A percentile compares a stretch with the other conserved stretches of the same genome.
phyloP scores from a whole-genome alignment of 169 alveolate species.

The Plasmodium vinckei region DNA sequence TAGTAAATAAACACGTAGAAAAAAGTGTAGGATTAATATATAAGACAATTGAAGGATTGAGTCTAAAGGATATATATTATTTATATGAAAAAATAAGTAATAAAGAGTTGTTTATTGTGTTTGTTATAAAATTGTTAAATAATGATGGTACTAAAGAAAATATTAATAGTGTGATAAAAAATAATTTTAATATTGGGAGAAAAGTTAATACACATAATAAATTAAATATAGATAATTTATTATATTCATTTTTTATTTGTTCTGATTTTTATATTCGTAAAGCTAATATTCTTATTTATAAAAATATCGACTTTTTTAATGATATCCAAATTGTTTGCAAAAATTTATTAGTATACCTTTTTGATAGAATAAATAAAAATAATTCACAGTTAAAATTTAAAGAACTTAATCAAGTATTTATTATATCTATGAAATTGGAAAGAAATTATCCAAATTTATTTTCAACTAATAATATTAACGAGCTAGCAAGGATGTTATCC shows the following conservation, averaged over 20 bases:
- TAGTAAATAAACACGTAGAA: too few species aligned
- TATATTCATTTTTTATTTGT: slow-evolving; percentile 9
- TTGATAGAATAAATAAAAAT: background rate
- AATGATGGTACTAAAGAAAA: too few species aligned
- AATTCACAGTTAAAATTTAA: background rate
- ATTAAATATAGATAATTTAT: background rate
- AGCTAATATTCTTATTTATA: background rate
- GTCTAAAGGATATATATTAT: too few species aligned
- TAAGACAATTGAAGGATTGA: too few species aligned
- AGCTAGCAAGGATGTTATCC: slow-evolving; percentile 6
- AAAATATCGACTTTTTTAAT: background rate
- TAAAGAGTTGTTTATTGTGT: too few species aligned
- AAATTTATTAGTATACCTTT: background rate
- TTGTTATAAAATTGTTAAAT: too few species aligned
- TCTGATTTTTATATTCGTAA: background rate
- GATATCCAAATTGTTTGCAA: slow-evolving; percentile 7
- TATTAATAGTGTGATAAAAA: background rate
- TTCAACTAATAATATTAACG: background rate
- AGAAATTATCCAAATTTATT: slow-evolving; percentile 7
- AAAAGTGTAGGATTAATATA: too few species aligned
- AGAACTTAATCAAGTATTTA: slow-evolving; percentile 9
- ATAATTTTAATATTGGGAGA: too few species aligned
- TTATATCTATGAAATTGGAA: background rate
- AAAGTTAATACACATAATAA: too few species aligned
- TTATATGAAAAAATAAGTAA: too few species aligned